Conservation (phyloP, 1,139 yeast species). For the Lizanozyma gosingica region DNA sequence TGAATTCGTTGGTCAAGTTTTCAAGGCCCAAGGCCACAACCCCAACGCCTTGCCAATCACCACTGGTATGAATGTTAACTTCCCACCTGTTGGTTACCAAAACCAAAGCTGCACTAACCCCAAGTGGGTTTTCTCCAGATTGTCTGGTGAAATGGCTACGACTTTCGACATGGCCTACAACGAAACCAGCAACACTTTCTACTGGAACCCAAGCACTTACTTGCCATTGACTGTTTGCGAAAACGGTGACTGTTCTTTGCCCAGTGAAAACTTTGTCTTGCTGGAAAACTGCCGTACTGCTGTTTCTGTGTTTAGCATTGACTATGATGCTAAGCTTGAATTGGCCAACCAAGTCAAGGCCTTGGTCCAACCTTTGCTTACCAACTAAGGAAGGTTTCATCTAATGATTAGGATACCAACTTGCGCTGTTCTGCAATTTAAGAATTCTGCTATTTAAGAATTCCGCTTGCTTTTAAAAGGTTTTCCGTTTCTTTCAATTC, state of each 20-base stretch:
- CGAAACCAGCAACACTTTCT: slow-evolving; percentile 10
- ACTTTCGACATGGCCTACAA: slow-evolving; percentile 21
- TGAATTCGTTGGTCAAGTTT: slow-evolving; percentile 29
- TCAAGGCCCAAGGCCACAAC: slow-evolving; percentile 20
- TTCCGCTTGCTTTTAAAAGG: too few species aligned
- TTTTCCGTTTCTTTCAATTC: too few species aligned
- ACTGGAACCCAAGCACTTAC: slow-evolving; percentile 6
- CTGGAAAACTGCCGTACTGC: slow-evolving; percentile 17
- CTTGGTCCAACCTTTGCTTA: slow-evolving; percentile 16
- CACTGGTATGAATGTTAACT: slow-evolving; percentile 39
- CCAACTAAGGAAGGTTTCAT: slow-evolving; percentile 2
- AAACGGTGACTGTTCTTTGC: slow-evolving; percentile 19
- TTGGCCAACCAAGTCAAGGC: slow-evolving; percentile 18
- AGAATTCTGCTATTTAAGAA: too few species aligned
- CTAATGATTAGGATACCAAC: too few species aligned
- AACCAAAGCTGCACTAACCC: slow-evolving; percentile 29
- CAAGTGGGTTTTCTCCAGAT: slow-evolving; percentile 27
- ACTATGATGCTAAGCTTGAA: slow-evolving; percentile 22
- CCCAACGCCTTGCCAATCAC: slow-evolving; percentile 31
- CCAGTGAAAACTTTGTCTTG: slow-evolving; percentile 14
- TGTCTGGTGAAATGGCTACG: slow-evolving; percentile 28
- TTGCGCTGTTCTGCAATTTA: too few species aligned
- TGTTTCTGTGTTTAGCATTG: slow-evolving; percentile 22
- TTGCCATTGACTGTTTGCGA: slow-evolving; percentile 11
- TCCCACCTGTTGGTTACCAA: slow-evolving; percentile 34